Percentiles rank a stretch among this genome's conserved stretches.
Conservation (phyloP, 331 rosid genomes). For the Acacia pycnantha region DNA sequence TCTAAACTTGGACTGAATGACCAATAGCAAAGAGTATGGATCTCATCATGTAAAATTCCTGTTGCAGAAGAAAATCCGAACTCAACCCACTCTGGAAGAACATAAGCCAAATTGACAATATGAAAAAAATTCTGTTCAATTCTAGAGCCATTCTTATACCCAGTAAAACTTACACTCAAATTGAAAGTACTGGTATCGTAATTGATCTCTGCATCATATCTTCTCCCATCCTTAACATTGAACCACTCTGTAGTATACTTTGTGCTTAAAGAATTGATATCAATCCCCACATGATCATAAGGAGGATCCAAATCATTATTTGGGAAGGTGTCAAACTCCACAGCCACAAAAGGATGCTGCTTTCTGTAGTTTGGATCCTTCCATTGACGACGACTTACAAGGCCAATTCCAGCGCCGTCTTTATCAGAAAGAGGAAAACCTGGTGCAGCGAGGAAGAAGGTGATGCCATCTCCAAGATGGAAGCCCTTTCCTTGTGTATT, state of each 20-base stretch:
- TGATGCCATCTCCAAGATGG: background rate
- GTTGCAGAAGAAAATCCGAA: slow-evolving; percentile 26
- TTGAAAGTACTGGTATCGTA: slow-evolving; percentile 28
- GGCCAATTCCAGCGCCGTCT: slow-evolving; percentile 48
- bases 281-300: slow-evolving; percentile 42
- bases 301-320: slow-evolving; percentile 25
- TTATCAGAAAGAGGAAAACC: slow-evolving; percentile 9
- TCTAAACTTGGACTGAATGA: slow-evolving; percentile 23
- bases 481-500: background rate
- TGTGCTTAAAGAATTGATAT: slow-evolving; percentile 17
- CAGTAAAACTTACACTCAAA: slow-evolving; percentile 30
- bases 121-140: background rate
- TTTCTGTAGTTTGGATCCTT: background rate
- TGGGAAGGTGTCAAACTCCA: slow-evolving; percentile 44
- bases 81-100: background rate
- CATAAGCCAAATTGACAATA: slow-evolving; percentile 10
- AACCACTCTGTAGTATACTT: slow-evolving; percentile 23
- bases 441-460: slow-evolving; percentile 8
- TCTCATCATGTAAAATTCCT: background rate
- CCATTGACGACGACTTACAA: background rate
- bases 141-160: background rate
- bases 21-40: background rate
- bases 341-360: slow-evolving; percentile 39
- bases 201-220: slow-evolving; percentile 27
- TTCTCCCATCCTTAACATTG: slow-evolving; percentile 1